A percentile compares a stretch with the other conserved stretches of the same genome.
Evolutionary conservation across 495 filamentous ascomycete genomes (phyloP).

Genomic region (Pyrenopolyporus hunteri): DNA sequence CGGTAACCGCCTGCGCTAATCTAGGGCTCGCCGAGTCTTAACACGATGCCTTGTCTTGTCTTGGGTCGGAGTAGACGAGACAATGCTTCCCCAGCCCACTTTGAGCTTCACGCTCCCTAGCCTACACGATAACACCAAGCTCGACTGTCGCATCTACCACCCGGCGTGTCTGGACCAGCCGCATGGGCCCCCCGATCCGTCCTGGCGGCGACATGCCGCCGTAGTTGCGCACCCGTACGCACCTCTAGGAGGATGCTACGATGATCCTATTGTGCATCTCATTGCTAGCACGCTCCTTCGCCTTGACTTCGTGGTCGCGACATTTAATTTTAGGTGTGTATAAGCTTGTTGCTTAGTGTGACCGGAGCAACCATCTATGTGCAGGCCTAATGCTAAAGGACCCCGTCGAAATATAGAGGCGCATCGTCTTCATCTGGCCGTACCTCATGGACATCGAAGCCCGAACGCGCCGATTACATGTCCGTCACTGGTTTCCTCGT

Average conservation of each 20-base stretch:
- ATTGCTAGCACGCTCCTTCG: slow-evolving; percentile 67
- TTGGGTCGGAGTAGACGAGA: slow-evolving; percentile 4
- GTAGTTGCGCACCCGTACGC: slow-evolving; percentile 93
- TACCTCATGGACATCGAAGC: slow-evolving; percentile 83
- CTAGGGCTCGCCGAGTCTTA: slow-evolving; percentile 12
- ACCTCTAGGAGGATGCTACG: slow-evolving; percentile 81
- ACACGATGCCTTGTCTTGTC: slow-evolving; percentile 20
- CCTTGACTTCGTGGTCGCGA: slow-evolving; percentile 76
- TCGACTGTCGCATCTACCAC: slow-evolving; percentile 84
- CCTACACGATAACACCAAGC: slow-evolving; percentile 71
- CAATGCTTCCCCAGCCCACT: slow-evolving; percentile 59
- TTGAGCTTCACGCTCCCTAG: slow-evolving; percentile 84
- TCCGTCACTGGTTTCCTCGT: slow-evolving; percentile 79
- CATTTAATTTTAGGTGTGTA: slow-evolving; percentile 88
- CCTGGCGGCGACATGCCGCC: slow-evolving; percentile 64
- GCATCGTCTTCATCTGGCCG: slow-evolving; percentile 74
- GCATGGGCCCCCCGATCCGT: slow-evolving; percentile 4
- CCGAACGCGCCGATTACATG: slow-evolving; percentile 80
- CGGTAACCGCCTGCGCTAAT: too few relatives aligned
- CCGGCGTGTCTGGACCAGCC: slow-evolving; percentile 52
- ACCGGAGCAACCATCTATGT: background rate
- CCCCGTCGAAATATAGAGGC: slow-evolving; percentile 62
- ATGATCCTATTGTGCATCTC: slow-evolving; percentile 76
- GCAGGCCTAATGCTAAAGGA: slow-evolving; percentile 3
- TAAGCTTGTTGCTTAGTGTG: background rate